phyloP scores from a whole-genome alignment of 139 green algal species.

The Coelastrella sp. region DNA sequence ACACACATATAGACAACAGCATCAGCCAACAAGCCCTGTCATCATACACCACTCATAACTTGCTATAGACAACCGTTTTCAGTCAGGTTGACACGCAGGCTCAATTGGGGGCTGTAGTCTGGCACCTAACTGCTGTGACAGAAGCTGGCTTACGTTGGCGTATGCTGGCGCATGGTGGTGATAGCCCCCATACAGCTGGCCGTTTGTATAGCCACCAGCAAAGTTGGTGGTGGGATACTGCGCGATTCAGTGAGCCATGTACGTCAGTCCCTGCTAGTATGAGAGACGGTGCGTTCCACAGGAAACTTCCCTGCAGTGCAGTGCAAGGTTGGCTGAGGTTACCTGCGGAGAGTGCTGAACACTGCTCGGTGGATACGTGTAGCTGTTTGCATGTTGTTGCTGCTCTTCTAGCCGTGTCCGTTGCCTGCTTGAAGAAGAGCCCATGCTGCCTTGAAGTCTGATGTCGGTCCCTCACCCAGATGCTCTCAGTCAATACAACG shows the following conservation, averaged over 20 bases:
- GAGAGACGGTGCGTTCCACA: no score
- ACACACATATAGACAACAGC: no score
- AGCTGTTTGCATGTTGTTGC: conserved; percentile 15
- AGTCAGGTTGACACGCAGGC: no score
- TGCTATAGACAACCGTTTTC: no score
- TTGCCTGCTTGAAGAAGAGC: conserved; percentile 23
- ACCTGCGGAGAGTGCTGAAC: conserved; percentile 10
- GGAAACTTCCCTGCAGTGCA: neutral
- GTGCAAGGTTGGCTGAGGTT: neutral
- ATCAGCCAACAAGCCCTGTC: no score
- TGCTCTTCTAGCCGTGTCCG: neutral
- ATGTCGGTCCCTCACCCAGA: no score
- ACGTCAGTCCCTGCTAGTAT: no score
- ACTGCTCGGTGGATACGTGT: neutral
- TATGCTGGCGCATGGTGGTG: conserved; percentile 1
- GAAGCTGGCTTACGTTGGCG: neutral
- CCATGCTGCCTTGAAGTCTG: neutral
- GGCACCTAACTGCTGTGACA: no score
- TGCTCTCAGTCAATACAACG: no score
- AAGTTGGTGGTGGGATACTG: neutral
- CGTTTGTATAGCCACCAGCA: conserved; percentile 32
- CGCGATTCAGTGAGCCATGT: no score
- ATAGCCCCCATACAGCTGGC: conserved; percentile 41
- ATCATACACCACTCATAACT: no score
- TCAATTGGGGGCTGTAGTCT: no score